These are phyloP conservation scores for Petunia axillaris DNA, from an alignment of 257 asterid species.

Conservation along the genomic window DNA sequence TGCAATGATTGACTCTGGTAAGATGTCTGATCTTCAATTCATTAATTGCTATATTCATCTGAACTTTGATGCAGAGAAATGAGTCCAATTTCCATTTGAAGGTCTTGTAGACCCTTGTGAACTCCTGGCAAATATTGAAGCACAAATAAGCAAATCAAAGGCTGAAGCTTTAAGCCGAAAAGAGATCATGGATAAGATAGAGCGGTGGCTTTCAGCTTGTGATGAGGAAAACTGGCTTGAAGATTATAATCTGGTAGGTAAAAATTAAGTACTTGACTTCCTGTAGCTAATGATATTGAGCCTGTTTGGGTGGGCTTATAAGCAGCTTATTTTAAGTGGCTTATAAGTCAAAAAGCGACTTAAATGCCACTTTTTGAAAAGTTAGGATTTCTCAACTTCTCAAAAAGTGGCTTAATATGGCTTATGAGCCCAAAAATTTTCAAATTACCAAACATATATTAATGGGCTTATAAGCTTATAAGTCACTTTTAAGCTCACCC, in stretches of 20 bases:
- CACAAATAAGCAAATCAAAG: conserved; percentile 70
- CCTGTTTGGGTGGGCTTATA: too few relatives aligned
- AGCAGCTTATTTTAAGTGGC: too few relatives aligned
- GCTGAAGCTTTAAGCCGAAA: conserved; percentile 83
- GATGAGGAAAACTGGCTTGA: conserved; percentile 98
- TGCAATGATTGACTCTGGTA: conserved; percentile 96
- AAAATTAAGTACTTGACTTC: not conserved
- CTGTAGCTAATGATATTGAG: not conserved
- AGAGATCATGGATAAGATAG: conserved; percentile 82
- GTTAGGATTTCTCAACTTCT: too few relatives aligned
- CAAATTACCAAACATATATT: too few relatives aligned
- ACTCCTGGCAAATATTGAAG: conserved; percentile 78
- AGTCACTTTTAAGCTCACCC: too few relatives aligned
- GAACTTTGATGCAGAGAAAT: not conserved
- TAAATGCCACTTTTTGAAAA: too few relatives aligned
- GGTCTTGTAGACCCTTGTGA: conserved; percentile 96
- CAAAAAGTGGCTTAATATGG: too few relatives aligned
- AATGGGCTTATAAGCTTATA: too few relatives aligned
- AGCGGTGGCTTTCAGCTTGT: conserved; percentile 92
- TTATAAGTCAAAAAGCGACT: too few relatives aligned
- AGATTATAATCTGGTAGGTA: conserved; percentile 75
- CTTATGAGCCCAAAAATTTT: too few relatives aligned
- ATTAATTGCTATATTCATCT: not conserved
- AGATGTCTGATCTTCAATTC: conserved; percentile 22
- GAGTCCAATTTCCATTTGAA: conserved; percentile 32